Conservation (phyloP, 83 land plant genomes). For the Picea abies region DNA sequence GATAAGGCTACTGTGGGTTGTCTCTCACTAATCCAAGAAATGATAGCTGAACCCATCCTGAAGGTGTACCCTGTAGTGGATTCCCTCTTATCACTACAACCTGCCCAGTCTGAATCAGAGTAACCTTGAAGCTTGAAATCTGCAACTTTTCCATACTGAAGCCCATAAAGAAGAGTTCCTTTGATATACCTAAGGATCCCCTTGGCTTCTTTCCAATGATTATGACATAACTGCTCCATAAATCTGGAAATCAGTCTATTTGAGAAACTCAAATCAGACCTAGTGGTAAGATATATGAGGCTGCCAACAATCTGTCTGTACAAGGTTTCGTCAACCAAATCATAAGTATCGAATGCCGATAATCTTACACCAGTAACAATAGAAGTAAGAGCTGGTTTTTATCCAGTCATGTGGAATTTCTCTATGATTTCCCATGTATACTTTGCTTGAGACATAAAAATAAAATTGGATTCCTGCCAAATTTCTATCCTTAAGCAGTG, state of each 20-base stretch:
- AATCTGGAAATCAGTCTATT: background rate
- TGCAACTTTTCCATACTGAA: constrained; percentile 5
- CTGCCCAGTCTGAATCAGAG: constrained; percentile 1
- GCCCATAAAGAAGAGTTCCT: constrained; percentile 9
- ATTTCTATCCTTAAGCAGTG: too few relatives aligned
- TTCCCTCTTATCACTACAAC: too few relatives aligned
- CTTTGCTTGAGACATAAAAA: too few relatives aligned
- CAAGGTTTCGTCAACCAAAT: background rate
- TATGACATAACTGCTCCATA: background rate
- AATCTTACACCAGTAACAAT: constrained; percentile 6
- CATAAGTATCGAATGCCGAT: background rate
- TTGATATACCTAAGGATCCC: constrained; percentile 20
- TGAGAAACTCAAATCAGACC: constrained; percentile 5
- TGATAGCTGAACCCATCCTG: too few relatives aligned
- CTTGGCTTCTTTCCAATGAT: constrained; percentile 17
- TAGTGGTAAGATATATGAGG: constrained; percentile 8
- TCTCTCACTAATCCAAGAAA: too few relatives aligned
- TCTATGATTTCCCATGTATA: background rate
- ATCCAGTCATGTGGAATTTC: background rate
- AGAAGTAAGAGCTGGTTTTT: background rate
- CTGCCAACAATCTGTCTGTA: constrained; percentile 9
- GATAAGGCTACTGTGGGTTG: too few relatives aligned
- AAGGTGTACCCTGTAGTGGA: too few relatives aligned
- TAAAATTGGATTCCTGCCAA: too few relatives aligned
- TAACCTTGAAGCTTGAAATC: constrained; percentile 10